Evolutionary conservation across 805 yeast species (phyloP), one percentile per base, ranked within the genome.

Genomic region (Cyberlindnera galapagoensis): DNA sequence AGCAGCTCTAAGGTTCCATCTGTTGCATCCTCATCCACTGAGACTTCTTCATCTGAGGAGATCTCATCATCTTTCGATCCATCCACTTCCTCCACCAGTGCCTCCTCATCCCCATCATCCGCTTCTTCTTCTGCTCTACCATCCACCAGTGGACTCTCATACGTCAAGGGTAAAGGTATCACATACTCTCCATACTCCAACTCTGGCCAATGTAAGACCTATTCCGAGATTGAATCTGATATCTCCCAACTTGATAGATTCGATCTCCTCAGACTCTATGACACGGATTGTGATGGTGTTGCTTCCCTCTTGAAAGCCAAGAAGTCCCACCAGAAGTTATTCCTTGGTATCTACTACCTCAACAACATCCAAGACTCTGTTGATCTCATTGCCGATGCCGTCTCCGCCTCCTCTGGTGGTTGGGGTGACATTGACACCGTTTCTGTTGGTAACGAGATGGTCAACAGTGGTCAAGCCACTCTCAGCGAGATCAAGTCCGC

Each of bases 121-220:
- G 26, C 49, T 5, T 24, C 45, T 8, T 11, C 46, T 7, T 22
- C 35, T 25, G 24, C 49, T 21, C 21, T 45, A 12, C 35, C 47
- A 6, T 30, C 47, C 9, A 19, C 40, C n/a, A 26, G 34, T 12
- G 20, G 34, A 21, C 30, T 26, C 18, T 31, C 34, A 6, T 24
- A 24, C 18, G 39, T 36, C 5, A 69, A 71, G 36, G 56, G 42
- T 9, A 74, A 71, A 48, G 85, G 84, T 56, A 71, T 77, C 49
- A 69, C 82, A 23, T 77, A 77, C 58, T 69, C 83, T 11, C 83
- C 84, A 30, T 77, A 76, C 62, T 57, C 72, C 28, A 60, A 65
- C 43, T 51, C 61, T 36, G 76, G 80, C 36, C 51, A 63, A 21
- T 77, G 85, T 59, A 76, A 77, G 55, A 54, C 69, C 26, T 52